These are phyloP conservation scores for Piedraia hortae DNA, from an alignment of 2,329 filamentous ascomycete genomes.

Conservation along the genomic window DNA sequence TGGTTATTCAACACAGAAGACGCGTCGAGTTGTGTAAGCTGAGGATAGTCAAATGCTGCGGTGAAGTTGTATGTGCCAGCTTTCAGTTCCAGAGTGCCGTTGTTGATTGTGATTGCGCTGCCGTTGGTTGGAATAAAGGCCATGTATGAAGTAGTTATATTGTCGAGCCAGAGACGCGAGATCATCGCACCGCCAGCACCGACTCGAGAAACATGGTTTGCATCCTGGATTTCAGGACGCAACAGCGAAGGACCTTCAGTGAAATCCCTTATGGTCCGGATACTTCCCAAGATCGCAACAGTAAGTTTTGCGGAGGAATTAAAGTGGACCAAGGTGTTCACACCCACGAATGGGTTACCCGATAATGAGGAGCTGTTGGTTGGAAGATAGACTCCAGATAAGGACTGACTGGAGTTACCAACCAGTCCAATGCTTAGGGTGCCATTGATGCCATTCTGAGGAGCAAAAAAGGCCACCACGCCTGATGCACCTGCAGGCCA, in stretches of 20 bases:
- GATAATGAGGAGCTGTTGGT: conserved; percentile 4
- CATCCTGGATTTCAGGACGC: conserved; percentile 26
- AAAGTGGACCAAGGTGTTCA: conserved; percentile 26
- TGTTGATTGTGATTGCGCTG: conserved; percentile 15
- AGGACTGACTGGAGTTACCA: conserved; percentile 21
- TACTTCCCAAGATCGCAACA: conserved; percentile 31
- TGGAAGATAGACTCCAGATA: conserved; percentile 20
- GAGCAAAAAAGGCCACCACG: conserved; percentile 27
- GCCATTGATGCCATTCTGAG: conserved; percentile 25
- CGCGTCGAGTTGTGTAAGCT: conserved; percentile 26
- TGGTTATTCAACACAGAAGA: conserved; percentile 23
- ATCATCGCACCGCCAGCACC: conserved; percentile 21
- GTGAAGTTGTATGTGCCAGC: conserved; percentile 29
- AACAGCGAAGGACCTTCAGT: conserved; percentile 29
- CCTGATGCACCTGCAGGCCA: conserved; percentile 41
- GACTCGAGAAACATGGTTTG: conserved; percentile 17
- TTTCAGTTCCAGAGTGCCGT: conserved; percentile 20
- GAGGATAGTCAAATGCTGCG: conserved; percentile 33
- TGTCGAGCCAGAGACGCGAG: conserved; percentile 32
- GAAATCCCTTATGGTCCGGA: conserved; percentile 34
- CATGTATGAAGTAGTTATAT: conserved; percentile 28
- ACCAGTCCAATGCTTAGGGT: conserved; percentile 25
- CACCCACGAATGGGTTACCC: conserved; percentile 18
- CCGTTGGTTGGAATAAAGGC: conserved; percentile 17
- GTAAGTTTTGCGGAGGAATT: conserved; percentile 29